Evolutionary conservation across 2,329 filamentous ascomycete genomes (phyloP), one percentile per base, ranked within the genome.

Genomic region (Pestalotiopsis sp.): DNA sequence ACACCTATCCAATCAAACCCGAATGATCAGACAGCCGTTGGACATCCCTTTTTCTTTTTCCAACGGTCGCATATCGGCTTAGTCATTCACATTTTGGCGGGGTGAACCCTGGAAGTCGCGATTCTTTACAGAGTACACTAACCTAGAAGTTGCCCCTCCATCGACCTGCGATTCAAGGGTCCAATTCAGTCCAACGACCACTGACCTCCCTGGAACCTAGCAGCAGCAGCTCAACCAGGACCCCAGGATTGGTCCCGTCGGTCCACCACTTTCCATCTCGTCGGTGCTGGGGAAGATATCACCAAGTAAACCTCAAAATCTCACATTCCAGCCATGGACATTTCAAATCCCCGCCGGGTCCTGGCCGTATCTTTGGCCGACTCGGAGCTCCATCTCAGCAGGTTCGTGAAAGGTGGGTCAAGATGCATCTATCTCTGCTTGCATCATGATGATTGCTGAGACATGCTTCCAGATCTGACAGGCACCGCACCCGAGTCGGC

Each of bases 301-400:
- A 31, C 27, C 27, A 31, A 31, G 6, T 67, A 36, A 66, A n/a
- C 14, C 23, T 20, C 65, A 73, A 62, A 80, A n/a, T 52, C 20
- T n/a, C 4, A 20, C 45, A 52, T n/a, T 52, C 79, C 64, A 61
- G 67, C 72, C 64, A 81, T 80, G 78, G 81, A 85, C 3, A 80
- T 88, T 27, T 72, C 80, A 45, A 86, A 88, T 72, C 85, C 88
- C 12, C 82, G 87, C 64, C 82, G 89, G 36, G 86, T 91, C 66
- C 79, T 91, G 45, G 88, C 88, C 17, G 85, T 91, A 4, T 85
- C 83, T n/a, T 79, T 84, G 57, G 81, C 81, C 68, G 82, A 79
- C 45, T 83, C 83, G 67, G 82, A 78, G 6, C 79, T 84, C 5
- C 82, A 85, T 39, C 77, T 90, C 14, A 80, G 81, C 69, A 79